Conservation (phyloP, 2,329 filamentous ascomycete species). For the Aspergillus piperis region DNA sequence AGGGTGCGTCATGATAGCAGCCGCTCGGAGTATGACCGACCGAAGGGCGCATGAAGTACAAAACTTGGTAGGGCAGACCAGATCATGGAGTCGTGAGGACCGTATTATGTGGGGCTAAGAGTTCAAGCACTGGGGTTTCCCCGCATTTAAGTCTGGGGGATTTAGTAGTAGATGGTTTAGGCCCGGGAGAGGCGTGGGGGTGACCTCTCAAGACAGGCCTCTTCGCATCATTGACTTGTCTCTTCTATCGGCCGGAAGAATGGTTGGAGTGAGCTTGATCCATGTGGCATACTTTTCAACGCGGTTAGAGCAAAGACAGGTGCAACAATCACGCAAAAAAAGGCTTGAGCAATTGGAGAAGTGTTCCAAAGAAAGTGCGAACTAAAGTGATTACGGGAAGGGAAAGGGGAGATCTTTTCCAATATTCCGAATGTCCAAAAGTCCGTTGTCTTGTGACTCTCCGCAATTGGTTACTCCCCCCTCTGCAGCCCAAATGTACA, state of each 20-base stretch:
- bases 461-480: not conserved
- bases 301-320: not conserved
- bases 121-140: not conserved
- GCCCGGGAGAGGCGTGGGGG: not conserved
- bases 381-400: not conserved
- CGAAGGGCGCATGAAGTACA: constrained; percentile 15
- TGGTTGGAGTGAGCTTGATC: not conserved
- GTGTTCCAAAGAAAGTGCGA: not conserved
- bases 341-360: not conserved
- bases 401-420: not conserved
- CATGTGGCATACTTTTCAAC: too few species aligned
- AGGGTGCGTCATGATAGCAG: constrained; percentile 11
- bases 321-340: not conserved
- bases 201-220: not conserved
- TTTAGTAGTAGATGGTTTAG: not conserved
- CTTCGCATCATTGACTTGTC: not conserved
- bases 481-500: not conserved
- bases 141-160: not conserved
- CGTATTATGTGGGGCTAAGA: not conserved
- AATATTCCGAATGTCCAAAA: not conserved
- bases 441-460: not conserved
- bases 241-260: not conserved
- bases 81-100: not conserved
- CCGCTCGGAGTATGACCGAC: constrained; percentile 33
- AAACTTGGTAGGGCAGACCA: constrained; percentile 12